These are phyloP conservation scores for Datisca glomerata DNA, from an alignment of 306 rosid species.

Conservation along the genomic window DNA sequence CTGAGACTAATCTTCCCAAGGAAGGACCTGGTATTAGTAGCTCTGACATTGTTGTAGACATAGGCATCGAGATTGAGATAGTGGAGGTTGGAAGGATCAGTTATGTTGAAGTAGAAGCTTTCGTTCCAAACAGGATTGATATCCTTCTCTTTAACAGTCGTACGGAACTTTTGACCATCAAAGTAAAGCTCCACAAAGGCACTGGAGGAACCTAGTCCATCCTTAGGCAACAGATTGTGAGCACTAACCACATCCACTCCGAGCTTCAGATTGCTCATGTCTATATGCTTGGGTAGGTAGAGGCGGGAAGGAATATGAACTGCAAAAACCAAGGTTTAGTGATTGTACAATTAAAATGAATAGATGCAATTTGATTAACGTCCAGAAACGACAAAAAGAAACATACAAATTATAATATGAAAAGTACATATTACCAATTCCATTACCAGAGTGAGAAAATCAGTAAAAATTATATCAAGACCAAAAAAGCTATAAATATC, in stretches of 20 bases:
- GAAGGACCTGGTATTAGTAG: conserved; percentile 42
- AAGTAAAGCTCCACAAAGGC: conserved; percentile 68
- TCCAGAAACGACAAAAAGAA: too few relatives aligned
- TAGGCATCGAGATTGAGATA: conserved; percentile 55
- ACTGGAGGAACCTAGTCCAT: conserved; percentile 68
- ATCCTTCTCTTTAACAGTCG: conserved; percentile 63
- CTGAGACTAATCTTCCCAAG: conserved; percentile 61
- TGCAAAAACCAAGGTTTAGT: background rate
- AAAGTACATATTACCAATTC: too few relatives aligned
- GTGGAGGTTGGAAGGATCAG: conserved; percentile 66
- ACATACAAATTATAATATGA: too few relatives aligned
- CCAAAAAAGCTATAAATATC: too few relatives aligned
- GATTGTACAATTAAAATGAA: too few relatives aligned
- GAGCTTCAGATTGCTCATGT: conserved; percentile 57
- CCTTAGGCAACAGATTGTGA: conserved; percentile 79
- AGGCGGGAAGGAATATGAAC: background rate
- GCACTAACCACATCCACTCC: conserved; percentile 74
- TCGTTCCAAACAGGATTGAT: conserved; percentile 84
- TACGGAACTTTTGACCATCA: conserved; percentile 65
- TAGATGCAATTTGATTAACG: too few relatives aligned
- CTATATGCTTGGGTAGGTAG: background rate
- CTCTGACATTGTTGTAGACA: conserved; percentile 39
- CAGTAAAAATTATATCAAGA: too few relatives aligned
- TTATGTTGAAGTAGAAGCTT: conserved; percentile 65
- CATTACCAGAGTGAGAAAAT: too few relatives aligned